Evolutionary conservation across 2,329 filamentous ascomycete species (phyloP).

Genomic region (Colletotrichum sublineola): DNA sequence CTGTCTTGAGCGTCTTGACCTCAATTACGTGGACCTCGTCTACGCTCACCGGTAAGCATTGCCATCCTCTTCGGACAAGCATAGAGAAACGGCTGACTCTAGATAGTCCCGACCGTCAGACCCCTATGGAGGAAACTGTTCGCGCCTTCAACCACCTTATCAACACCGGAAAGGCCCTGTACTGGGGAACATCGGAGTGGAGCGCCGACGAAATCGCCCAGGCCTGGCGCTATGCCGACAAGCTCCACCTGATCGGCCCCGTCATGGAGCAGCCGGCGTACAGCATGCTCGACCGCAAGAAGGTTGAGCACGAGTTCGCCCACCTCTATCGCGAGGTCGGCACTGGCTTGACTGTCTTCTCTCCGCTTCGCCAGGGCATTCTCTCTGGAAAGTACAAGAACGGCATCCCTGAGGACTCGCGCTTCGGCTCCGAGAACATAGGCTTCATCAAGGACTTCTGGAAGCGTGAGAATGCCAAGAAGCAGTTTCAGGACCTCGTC

Average conservation of each 20-base stretch:
- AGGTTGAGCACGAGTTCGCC: constrained; percentile 74
- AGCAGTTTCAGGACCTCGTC: constrained; percentile 68
- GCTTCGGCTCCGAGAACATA: constrained; percentile 68
- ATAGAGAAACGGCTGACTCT: neutral
- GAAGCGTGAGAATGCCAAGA: constrained; percentile 62
- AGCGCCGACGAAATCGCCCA: constrained; percentile 74
- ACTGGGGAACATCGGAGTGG: constrained; percentile 80
- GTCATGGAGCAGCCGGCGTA: constrained; percentile 77
- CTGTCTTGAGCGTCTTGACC: constrained; percentile 68
- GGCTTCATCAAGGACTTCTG: constrained; percentile 68
- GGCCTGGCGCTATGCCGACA: constrained; percentile 72
- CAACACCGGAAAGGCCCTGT: constrained; percentile 75
- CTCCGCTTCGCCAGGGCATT: constrained; percentile 69
- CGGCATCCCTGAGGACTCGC: constrained; percentile 70
- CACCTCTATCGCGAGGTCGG: constrained; percentile 72
- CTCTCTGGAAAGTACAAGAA: constrained; percentile 77
- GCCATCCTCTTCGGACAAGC: neutral
- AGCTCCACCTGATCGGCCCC: constrained; percentile 72
- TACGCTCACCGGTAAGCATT: constrained; percentile 70
- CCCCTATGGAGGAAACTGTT: constrained; percentile 79
- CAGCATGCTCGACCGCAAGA: constrained; percentile 72
- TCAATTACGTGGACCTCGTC: constrained; percentile 76
- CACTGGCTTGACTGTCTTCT: constrained; percentile 73
- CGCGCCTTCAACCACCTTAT: constrained; percentile 80
- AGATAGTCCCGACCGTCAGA: constrained; percentile 68